Evolutionary conservation across 129 eudicot species (phyloP).

Genomic region (Escallonia rubra): DNA sequence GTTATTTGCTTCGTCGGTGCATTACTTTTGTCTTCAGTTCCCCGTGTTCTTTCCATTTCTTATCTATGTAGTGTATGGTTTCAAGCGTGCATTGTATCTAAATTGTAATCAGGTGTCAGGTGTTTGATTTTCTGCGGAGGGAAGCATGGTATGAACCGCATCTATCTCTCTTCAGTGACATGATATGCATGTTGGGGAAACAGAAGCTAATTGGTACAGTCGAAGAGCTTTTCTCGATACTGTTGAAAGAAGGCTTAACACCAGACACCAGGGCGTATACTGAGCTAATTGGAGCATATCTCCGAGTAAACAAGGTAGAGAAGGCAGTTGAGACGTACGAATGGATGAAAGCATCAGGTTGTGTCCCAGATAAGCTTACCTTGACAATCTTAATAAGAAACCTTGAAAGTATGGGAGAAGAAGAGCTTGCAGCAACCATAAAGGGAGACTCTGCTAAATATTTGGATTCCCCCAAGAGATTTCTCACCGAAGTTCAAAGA

Average conservation of each 20-base stretch:
- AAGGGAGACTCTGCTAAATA: slow-evolving; percentile 51
- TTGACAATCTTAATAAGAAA: slow-evolving; percentile 62
- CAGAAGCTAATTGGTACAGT: slow-evolving; percentile 47
- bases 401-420: slow-evolving; percentile 47
- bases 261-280: slow-evolving; percentile 66
- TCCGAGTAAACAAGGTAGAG: slow-evolving; percentile 47
- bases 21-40: too few relatives aligned
- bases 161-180: slow-evolving; percentile 43
- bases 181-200: slow-evolving; percentile 66
- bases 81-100: slow-evolving; percentile 45
- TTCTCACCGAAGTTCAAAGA: slow-evolving; percentile 51
- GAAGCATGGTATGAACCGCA: slow-evolving; percentile 71
- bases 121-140: slow-evolving; percentile 55
- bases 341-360: slow-evolving; percentile 65
- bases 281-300: slow-evolving; percentile 77
- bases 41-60: too few relatives aligned
- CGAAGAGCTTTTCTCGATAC: slow-evolving; percentile 48
- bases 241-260: slow-evolving; percentile 54
- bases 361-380: slow-evolving; percentile 67
- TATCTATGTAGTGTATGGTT: not conserved
- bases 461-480: slow-evolving; percentile 58
- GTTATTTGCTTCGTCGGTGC: too few relatives aligned
- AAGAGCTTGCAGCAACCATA: slow-evolving; percentile 45
- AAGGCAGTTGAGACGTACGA: slow-evolving; percentile 77
- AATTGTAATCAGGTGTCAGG: slow-evolving; percentile 55